Conservation (phyloP, 257 asterid species). For the Nyctanthes arbortristis region DNA sequence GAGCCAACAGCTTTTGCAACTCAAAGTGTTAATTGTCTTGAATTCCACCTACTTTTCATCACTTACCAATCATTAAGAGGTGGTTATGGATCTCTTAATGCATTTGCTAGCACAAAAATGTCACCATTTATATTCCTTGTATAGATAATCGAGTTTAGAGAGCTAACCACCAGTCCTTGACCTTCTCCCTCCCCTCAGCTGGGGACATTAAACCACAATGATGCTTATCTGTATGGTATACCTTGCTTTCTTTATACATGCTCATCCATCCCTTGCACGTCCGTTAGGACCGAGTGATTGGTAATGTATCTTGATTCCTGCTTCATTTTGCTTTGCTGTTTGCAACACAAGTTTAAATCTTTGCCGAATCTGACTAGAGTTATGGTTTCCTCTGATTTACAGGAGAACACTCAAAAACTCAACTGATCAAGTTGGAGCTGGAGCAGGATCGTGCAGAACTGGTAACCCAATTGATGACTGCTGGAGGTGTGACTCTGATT, state of each 20-base stretch:
- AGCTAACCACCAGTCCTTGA: not conserved
- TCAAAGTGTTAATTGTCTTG: constrained; percentile 4
- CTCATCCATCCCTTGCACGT: constrained; percentile 20
- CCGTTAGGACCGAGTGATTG: constrained; percentile 24
- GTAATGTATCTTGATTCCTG: constrained; percentile 14
- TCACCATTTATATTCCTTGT: not conserved
- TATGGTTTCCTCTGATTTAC: not conserved
- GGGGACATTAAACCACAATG: constrained; percentile 23
- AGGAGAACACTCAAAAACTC: constrained; percentile 38
- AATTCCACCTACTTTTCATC: constrained; percentile 46
- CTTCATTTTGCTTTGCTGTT: not conserved
- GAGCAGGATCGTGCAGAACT: constrained; percentile 44
- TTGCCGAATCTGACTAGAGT: not conserved
- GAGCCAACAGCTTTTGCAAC: constrained; percentile 42
- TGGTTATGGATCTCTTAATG: constrained; percentile 10
- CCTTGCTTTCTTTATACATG: constrained; percentile 22
- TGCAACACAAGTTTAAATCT: not conserved
- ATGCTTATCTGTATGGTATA: constrained; percentile 23
- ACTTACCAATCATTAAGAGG: constrained; percentile 14
- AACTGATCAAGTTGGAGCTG: constrained; percentile 8
- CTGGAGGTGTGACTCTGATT: constrained; percentile 66
- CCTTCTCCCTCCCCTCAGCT: not conserved
- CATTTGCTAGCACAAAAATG: constrained; percentile 1
- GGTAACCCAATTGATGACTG: constrained; percentile 77
- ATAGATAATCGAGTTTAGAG: not conserved